These are phyloP conservation scores for Trametes hirsuta DNA, from an alignment of 1,284 basidiomycete genomes.

Conservation along the genomic window DNA sequence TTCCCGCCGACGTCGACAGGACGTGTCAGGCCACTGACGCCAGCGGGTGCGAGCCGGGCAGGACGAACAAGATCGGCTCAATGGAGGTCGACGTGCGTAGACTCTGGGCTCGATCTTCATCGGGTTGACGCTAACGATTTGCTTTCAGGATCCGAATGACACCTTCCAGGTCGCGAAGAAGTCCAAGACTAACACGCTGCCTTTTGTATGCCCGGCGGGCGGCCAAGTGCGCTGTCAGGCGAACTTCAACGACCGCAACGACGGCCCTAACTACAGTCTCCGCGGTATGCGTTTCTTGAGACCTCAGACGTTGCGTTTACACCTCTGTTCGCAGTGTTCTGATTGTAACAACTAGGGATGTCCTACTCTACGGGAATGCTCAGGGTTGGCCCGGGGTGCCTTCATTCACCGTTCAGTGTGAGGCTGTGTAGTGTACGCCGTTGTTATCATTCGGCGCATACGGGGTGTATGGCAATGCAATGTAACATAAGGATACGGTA, in stretches of 20 bases:
- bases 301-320: too few relatives aligned
- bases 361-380: too few relatives aligned
- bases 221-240: constrained; percentile 11
- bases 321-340: too few relatives aligned
- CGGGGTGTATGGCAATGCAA: too few relatives aligned
- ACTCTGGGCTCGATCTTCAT: too few relatives aligned
- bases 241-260: constrained; percentile 11
- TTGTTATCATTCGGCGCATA: too few relatives aligned
- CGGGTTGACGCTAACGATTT: not conserved
- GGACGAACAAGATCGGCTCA: constrained; percentile 6
- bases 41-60: constrained; percentile 6
- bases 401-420: too few relatives aligned
- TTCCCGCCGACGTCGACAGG: not conserved
- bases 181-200: constrained; percentile 6
- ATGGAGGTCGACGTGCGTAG: constrained; percentile 9
- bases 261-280: constrained; percentile 12
- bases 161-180: not conserved
- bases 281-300: not conserved
- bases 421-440: too few relatives aligned
- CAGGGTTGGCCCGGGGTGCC: too few relatives aligned
- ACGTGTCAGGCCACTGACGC: constrained; percentile 10
- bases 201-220: not conserved
- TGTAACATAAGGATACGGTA: too few relatives aligned
- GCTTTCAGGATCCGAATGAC: constrained; percentile 2
- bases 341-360: too few relatives aligned